Percentiles rank a stretch among this genome's conserved stretches.
Conservation (phyloP, 148 eudicot genomes). For the Chenopodium berlandieri region DNA sequence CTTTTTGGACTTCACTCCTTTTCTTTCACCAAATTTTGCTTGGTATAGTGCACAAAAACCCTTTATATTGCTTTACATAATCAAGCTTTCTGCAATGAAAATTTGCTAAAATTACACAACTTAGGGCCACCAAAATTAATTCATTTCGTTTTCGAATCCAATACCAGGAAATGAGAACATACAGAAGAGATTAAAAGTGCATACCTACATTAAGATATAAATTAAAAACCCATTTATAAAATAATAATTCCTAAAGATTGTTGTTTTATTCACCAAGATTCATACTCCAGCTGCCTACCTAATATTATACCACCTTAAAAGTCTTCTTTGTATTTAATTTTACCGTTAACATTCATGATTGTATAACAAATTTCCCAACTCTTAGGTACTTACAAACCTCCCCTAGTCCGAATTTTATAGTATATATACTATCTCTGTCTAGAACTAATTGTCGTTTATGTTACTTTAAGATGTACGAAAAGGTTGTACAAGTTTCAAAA, state of each 20-base stretch:
- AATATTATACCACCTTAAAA: slow-evolving; percentile 7
- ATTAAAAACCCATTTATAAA: neutral
- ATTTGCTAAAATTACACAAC: slow-evolving; percentile 25
- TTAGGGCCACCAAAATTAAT: slow-evolving; percentile 30
- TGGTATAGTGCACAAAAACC: slow-evolving; percentile 19
- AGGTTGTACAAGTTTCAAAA: too few species aligned
- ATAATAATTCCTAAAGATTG: neutral
- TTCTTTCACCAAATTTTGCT: slow-evolving; percentile 29
- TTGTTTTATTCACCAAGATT: slow-evolving; percentile 27
- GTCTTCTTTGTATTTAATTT: neutral
- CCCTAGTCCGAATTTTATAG: neutral
- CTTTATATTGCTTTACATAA: slow-evolving; percentile 23
- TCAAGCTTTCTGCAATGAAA: slow-evolving; percentile 31
- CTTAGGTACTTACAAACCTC: neutral
- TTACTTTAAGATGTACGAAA: neutral
- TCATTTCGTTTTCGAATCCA: slow-evolving; percentile 32
- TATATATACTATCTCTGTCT: too few species aligned
- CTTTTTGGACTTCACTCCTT: slow-evolving; percentile 18
- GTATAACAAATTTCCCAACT: neutral
- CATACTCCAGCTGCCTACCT: slow-evolving; percentile 31
- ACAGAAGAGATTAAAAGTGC: slow-evolving; percentile 36
- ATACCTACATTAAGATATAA: slow-evolving; percentile 12
- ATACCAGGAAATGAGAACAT: slow-evolving; percentile 30
- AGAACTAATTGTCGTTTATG: too few species aligned
- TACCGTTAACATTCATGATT: slow-evolving; percentile 32